Evolutionary conservation across 2,329 filamentous ascomycete genomes (phyloP), one percentile per base, ranked within the genome.

Genomic region (Cercospora sp.): DNA sequence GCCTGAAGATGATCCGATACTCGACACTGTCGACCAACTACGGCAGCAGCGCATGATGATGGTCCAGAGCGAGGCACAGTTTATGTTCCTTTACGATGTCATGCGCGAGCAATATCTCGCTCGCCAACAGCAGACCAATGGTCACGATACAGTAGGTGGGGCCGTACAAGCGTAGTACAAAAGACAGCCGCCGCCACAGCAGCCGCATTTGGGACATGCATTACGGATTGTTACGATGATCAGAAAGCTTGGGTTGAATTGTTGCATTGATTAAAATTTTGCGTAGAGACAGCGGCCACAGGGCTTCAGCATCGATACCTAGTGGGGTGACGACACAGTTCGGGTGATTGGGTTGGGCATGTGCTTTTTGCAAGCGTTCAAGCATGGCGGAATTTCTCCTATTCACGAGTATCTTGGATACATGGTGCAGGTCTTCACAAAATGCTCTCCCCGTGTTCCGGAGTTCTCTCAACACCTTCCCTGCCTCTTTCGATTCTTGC

Each of bases 41-140:
- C 87, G 95, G 55, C 88, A 94, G 79, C 95, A 99, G 83, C 87
- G 95, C 18, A 91, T 92, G 82, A 92, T 90, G 80, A 99, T 99
- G 95, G 95, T 99, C 5, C 95, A 98, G 81, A 90, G 91, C 57
- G 91, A 94, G 74, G 79, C 86, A 59, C 95, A 99, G 78, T 95
- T 91, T 75, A 81, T 87, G 42, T 97, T 98, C 78, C 87, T 99
- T 66, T 98, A 99, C 81, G 89, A 93, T 75, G 92, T 96, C 1
- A 79, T 97, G 75, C 87, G 88, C 62, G 90, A 93, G 77, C 82
- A 88, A 64, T 94, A 67, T 45, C 23, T 51, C n/a, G 64, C 63
- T 16, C 51, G 66, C 18, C 30, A 60, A 23, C 60, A 60, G 7
- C 31, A 60, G 23, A 51, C 23, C 36, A 33, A 60, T n/a, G 57